Conservation (phyloP, 2,329 filamentous ascomycete species). For the Raffaelea ambrosiae region DNA sequence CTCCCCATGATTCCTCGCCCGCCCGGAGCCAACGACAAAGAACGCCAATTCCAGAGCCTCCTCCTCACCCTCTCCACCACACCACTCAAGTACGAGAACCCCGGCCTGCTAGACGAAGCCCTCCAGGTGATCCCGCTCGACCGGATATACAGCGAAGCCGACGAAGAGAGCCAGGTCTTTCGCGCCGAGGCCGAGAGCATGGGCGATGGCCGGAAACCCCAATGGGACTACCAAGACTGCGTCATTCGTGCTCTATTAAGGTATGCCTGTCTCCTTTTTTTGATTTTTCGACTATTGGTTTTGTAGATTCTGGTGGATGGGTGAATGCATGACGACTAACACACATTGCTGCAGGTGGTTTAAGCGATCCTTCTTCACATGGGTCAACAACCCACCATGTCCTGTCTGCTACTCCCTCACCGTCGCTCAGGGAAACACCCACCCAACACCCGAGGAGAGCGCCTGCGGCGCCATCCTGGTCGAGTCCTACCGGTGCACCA, state of each 20-base stretch:
- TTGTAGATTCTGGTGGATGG: no score
- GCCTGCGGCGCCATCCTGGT: constrained; percentile 81
- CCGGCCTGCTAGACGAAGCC: constrained; percentile 86
- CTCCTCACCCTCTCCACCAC: constrained; percentile 80
- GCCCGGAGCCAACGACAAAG: constrained; percentile 55
- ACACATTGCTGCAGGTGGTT: constrained; percentile 67
- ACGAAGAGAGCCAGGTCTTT: constrained; percentile 84
- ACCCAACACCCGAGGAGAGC: constrained; percentile 79
- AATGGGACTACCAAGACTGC: constrained; percentile 98
- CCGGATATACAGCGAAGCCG: constrained; percentile 84
- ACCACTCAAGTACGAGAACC: constrained; percentile 92
- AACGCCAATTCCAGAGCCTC: constrained; percentile 70
- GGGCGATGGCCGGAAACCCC: constrained; percentile 67
- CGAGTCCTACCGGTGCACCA: constrained; percentile 83
- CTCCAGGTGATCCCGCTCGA: constrained; percentile 79
- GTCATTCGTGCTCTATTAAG: constrained; percentile 80
- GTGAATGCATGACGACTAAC: no score
- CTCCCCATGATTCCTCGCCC: constrained; percentile 58
- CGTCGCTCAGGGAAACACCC: constrained; percentile 71
- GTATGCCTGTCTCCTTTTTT: constrained; percentile 36
- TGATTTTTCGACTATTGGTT: constrained; percentile 6
- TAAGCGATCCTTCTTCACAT: constrained; percentile 88
- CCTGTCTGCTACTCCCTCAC: constrained; percentile 75
- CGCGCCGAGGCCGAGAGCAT: constrained; percentile 83
- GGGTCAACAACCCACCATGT: constrained; percentile 93